Evolutionary conservation across 139 green algal species (phyloP), one percentile per base, ranked within the genome.

Genomic region (Zygnema cylindricum): DNA sequence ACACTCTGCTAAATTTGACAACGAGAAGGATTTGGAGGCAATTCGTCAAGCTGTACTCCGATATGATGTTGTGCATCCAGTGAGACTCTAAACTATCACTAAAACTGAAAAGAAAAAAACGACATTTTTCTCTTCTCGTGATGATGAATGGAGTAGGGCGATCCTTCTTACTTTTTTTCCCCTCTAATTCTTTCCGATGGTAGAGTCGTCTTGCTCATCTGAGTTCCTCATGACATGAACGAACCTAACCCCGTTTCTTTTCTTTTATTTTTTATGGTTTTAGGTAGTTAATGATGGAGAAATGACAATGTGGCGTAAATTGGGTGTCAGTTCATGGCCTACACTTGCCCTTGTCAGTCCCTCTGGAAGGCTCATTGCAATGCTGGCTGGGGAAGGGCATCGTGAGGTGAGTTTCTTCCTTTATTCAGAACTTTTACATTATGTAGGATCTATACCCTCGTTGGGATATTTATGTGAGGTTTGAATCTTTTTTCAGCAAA

Each of bases 1-100:
- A 32, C 95, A 97, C 86, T 95, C 89, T 38, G 95, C 95, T 57
- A 97, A 97, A 85, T 97, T 98, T 90, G 95, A 97, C 90, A 97
- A 96, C 69, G 95, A 97, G 87, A 96, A 97, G 90, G 94, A 95
- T 87, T 71, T 75, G 25, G 71, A 92, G 23, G 90, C 92, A 3
- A 94, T 95, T 1, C 86, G 91, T 30, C 91, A 85, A 43, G 93
- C 92, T 77, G 92, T 95, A 35, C 76, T 95, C 63, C 86, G 94
- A 32, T 97, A 97, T 85, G 95, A 96, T 22, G 86, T 97, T 23
- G 40, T 30, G 33, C 95, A 97, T 75, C 95, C 95, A 0, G 94
- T 96, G 30, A 90, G 84, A n/a, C 1, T 69, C 11, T 2, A 16
- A 63, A 16, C 77, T 85, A 42, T 79, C 7, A 3, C 71, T 79